Evolutionary conservation across 2,329 filamentous ascomycete genomes (phyloP), one percentile per base, ranked within the genome.

Genomic region (Fusarium palustre): DNA sequence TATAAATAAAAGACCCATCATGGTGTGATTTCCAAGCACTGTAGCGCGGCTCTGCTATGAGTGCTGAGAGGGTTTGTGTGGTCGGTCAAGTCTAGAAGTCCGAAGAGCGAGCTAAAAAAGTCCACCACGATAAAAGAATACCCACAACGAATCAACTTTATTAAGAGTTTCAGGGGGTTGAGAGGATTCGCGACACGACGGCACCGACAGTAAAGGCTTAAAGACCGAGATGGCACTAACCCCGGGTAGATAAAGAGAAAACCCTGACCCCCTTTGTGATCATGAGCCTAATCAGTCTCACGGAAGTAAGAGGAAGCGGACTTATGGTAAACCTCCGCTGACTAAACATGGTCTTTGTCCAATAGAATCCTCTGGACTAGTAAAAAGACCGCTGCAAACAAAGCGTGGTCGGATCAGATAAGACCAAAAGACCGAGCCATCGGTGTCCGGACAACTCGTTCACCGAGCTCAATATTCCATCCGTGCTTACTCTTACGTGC

Each of bases 1-100:
- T 55, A 63, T 55, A 53, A 38, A 63, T 63, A 63, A 56, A 55
- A 42, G 41, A 31, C n/a, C 50, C 43, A 45, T 58, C 38, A 24
- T 64, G 42, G 60, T 24, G 22, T 33, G 24, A 31, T 22, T 41
- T 49, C 42, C 30, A 20, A 18, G 7, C 24, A 28, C 3, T 24
- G 22, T 36, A 12, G 18, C 20, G 55, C 20, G 55, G 13, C 45
- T 34, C 24, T 55, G 34, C 36, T 24, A 30, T n/a, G 13, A n/a
- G 24, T 55, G 30, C 36, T 24, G 31, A 28, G 13, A n/a, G n/a
- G n/a, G 22, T 39, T 22, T 24, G 22, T 16, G 18, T 36, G 30
- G 22, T 55, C 52, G 42, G 53, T 48, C 31, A 36, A 28, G 18
- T 28, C n/a, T 18, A 25, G 42, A 28, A 48, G 42, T 55, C 53